Base-by-base conservation (phyloP, 1,139 yeast species). In the Suhomyces panamericanus region DNA sequence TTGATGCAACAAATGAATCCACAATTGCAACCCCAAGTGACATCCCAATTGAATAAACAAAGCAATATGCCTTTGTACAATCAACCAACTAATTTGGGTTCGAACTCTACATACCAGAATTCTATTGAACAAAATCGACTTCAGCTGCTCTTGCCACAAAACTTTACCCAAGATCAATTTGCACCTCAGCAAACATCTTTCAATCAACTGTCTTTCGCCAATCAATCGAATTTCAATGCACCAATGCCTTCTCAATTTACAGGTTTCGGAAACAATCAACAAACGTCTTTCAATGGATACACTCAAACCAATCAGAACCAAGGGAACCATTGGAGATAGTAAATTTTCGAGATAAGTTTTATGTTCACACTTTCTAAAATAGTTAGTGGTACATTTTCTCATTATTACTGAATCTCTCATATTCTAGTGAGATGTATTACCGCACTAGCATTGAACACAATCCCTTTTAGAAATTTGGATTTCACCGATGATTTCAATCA, bases 21-120 rank as follows among this genome's bases (percentile, higher is more conserved):
- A 9, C 77, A 69, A 49, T 58, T 67, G 45, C 16, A 12, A 14
- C 20, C 37, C 13, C 35, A 39, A 32, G 51, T 63, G 11, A 73
- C 73, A 5, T 80, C 74, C 49, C 80, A 76, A 47, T 69, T 75
- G 1, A 70, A 63, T 40, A 73, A 71, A 47, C 76, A 70, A 52
- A 67, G 58, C 45, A 73, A 74, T 10, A 49, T 74, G 59, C 68
- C 75, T 5, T 64, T 74, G 49, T 74, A 74, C 49, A 63, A 52
- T 44, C 73, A 72, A 46, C 76, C 77, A 1, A 62, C 58, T 31
- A 56, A 50, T 24, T 63, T 56, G 32, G 43, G 61, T 8, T 57
- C 73, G 2, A 62, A 59, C 45, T 67, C 62, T 15, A 67, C 62
- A 2, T 60, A 46, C 2, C 61, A 61, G 4, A 52, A 49, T 20